Base-by-base conservation (phyloP, 2,329 filamentous ascomycete genomes). In the Leptographium radiaticola region DNA sequence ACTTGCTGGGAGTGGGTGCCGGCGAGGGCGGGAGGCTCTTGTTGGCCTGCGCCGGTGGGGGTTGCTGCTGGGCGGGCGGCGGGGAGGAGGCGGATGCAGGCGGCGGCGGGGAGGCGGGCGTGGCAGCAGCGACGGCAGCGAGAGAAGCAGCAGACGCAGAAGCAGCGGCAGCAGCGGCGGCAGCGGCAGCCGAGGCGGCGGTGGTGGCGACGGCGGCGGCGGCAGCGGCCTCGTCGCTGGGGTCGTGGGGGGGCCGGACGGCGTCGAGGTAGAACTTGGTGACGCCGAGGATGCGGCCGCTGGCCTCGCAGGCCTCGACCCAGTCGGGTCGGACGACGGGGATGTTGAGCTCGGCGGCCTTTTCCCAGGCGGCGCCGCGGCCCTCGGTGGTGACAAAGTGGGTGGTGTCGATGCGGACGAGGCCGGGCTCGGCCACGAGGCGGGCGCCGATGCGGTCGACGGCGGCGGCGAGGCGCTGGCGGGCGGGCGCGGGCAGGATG, bases 371-470 rank as follows among this genome's bases (percentile, higher is more conserved):
- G 51, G 87, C 77, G 36, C 93, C 93, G 54, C 90, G 76, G 34
- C 90, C 90, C 67, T 98, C 93, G 11, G 89, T 95, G 59, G 91
- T 97, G 56, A 98, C 89, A 67, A 98, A 98, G 70, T 98, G 93
- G 16, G 93, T 98, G 1, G 93, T 98, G 67, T 98, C 93, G 65
- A 98, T 97, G 63, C 91, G 81, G 51, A 97, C 89, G 13, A 80
- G 80, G 62, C 96, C 91, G 31, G 54, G 56, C 5, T 60, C 59
- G 44, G 55, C 15, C 55, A 89, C 86, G 59, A 97, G 75, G 74
- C 93, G 95, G 57, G 89, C 93, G 49, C 93, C 93, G 62, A 98
- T 95, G 60, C 89, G 79, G 64, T 93, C 84, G 39, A 96, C 80
- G 1, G 90, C 88, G 47, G 76, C 76, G 48, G 78, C 75, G 20